These are phyloP conservation scores for Puccinellia tenuiflora DNA, from an alignment of 176 grass and related monocot species.

Conservation along the genomic window DNA sequence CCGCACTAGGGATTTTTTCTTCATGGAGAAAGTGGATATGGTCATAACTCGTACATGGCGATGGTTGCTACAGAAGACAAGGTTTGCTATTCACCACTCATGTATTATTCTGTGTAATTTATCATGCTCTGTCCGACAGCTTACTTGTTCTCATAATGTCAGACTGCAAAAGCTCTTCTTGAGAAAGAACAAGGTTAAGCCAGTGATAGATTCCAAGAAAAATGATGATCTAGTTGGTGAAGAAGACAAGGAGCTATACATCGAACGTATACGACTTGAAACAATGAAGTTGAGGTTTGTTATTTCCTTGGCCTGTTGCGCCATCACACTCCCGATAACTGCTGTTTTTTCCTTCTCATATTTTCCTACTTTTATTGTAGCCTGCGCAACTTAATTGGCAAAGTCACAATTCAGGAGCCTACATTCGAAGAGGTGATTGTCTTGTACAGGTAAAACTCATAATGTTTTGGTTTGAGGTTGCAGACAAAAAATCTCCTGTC, in stretches of 20 bases:
- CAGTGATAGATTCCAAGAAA: slow-evolving; percentile 61
- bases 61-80: slow-evolving; percentile 74
- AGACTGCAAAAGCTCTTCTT: slow-evolving; percentile 79
- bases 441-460: slow-evolving; percentile 72
- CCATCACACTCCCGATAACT: slow-evolving; percentile 8
- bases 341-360: slow-evolving; percentile 5
- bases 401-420: slow-evolving; percentile 89
- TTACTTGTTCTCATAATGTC: slow-evolving; percentile 21
- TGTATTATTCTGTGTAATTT: slow-evolving; percentile 6
- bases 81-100: slow-evolving; percentile 40
- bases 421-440: slow-evolving; percentile 99
- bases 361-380: slow-evolving; percentile 33
- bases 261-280: slow-evolving; percentile 89
- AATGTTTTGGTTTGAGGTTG: slow-evolving; percentile 10
- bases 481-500: background rate
- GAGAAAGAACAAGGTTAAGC: slow-evolving; percentile 44
- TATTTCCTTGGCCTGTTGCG: slow-evolving; percentile 19
- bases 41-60: slow-evolving; percentile 78
- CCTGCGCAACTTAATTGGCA: slow-evolving; percentile 66
- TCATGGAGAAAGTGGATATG: slow-evolving; percentile 91
- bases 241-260: slow-evolving; percentile 53
- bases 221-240: slow-evolving; percentile 67
- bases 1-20: slow-evolving; percentile 82
- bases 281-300: slow-evolving; percentile 81
- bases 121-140: slow-evolving; percentile 14